phyloP scores from a whole-genome alignment of 2,329 filamentous ascomycete species.

The Chaetoscypha palmicola region DNA sequence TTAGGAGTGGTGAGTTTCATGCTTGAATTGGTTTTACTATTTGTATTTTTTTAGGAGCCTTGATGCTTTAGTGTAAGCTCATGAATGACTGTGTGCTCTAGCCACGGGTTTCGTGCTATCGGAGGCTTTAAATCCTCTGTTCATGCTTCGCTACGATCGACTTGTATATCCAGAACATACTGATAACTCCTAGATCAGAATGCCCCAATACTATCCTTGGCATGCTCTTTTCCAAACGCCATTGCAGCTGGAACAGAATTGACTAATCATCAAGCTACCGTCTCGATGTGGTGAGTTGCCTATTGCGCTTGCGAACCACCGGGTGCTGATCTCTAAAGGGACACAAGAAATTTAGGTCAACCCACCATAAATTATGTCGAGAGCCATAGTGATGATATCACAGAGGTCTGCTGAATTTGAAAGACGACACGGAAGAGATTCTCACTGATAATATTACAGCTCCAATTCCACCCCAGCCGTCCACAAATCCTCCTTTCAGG shows the following conservation, averaged over 20 bases:
- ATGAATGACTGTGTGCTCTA: too few species aligned
- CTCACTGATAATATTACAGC: conserved; percentile 32
- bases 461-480: conserved; percentile 54
- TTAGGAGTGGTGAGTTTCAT: too few species aligned
- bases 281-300: conserved; percentile 54
- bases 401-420: conserved; percentile 44
- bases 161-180: too few species aligned
- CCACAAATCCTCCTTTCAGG: conserved; percentile 62
- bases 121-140: too few species aligned
- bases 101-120: too few species aligned
- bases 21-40: too few species aligned
- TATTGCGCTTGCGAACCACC: too few species aligned
- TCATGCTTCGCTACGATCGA: too few species aligned
- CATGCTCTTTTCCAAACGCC: conserved; percentile 49
- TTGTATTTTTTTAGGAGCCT: too few species aligned
- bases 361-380: conserved; percentile 52
- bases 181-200: too few species aligned
- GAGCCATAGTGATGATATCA: conserved; percentile 62
- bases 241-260: conserved; percentile 70
- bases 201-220: conserved; percentile 57
- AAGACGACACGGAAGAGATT: not conserved
- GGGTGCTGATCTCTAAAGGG: conserved; percentile 38
- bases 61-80: too few species aligned
- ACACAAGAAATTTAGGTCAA: conserved; percentile 44
- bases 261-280: conserved; percentile 53